Evolutionary conservation across 1,284 basidiomycete genomes (phyloP).

Genomic region (Afroboletus lepidellus): DNA sequence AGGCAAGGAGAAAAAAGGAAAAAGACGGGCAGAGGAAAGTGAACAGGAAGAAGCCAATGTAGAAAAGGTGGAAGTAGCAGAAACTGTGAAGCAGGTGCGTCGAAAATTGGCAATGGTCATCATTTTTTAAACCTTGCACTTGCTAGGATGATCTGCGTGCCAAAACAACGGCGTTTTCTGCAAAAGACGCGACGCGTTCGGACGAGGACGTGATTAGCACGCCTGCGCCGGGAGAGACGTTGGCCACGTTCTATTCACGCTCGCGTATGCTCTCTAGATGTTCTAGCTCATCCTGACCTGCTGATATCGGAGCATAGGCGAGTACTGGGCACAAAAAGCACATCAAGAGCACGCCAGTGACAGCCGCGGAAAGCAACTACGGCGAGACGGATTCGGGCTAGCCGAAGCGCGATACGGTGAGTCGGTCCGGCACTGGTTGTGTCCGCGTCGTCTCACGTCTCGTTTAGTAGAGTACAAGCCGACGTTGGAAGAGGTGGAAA

Average conservation of each 20-base stretch:
- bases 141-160: conserved; percentile 52
- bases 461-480: conserved; percentile 69
- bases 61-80: background rate
- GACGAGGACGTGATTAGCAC: conserved; percentile 79
- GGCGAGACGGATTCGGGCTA: conserved; percentile 76
- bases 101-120: too few relatives aligned
- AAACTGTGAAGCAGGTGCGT: conserved; percentile 9
- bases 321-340: conserved; percentile 83
- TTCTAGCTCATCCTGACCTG: background rate
- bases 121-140: too few relatives aligned
- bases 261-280: conserved; percentile 49
- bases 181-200: conserved; percentile 63
- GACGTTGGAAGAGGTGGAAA: conserved; percentile 77
- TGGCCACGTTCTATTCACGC: conserved; percentile 83
- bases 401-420: conserved; percentile 68
- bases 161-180: too few relatives aligned
- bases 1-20: conserved; percentile 2
- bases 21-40: conserved; percentile 2
- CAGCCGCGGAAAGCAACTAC: conserved; percentile 76
- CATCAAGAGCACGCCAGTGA: conserved; percentile 48
- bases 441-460: background rate
- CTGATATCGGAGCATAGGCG: conserved; percentile 42
- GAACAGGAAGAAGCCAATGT: conserved; percentile 3
- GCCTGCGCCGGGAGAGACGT: conserved; percentile 85
- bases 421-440: conserved; percentile 8